Percentiles rank a stretch among this genome's conserved stretches.
Evolutionary conservation across 306 rosid species (phyloP).

Genomic region (Rosa rugosa): DNA sequence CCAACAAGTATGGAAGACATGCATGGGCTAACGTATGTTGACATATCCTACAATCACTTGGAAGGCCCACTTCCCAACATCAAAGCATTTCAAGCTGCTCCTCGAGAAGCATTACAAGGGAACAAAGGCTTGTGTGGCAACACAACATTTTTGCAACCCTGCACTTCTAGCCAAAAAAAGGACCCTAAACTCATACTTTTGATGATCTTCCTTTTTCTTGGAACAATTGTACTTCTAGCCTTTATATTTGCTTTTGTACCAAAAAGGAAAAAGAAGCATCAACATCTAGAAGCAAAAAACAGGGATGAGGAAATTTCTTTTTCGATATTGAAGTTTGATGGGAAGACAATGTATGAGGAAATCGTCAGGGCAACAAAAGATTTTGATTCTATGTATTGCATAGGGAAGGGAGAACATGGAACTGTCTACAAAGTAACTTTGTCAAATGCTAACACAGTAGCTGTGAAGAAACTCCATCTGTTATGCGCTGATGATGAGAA

Average conservation of each 20-base stretch:
- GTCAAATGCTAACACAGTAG: not conserved
- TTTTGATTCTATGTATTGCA: slow-evolving; percentile 10
- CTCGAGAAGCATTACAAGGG: not conserved
- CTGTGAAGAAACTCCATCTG: slow-evolving; percentile 17
- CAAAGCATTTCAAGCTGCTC: not conserved
- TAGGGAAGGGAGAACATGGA: slow-evolving; percentile 23
- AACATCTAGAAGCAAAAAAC: too few relatives aligned
- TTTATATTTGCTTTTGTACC: not conserved
- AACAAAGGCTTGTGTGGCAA: slow-evolving; percentile 3
- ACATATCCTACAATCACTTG: slow-evolving; percentile 9
- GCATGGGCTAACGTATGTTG: not conserved
- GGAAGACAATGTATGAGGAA: not conserved
- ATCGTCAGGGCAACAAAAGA: slow-evolving; percentile 9
- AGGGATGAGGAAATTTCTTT: not conserved
- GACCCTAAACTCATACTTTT: not conserved
- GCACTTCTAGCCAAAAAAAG: not conserved
- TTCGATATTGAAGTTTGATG: not conserved
- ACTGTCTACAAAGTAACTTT: slow-evolving; percentile 11
- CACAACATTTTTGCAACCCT: not conserved
- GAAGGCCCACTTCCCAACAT: slow-evolving; percentile 9
- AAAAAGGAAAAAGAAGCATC: not conserved
- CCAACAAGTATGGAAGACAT: not conserved
- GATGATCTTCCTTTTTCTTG: not conserved
- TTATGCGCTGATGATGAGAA: too few relatives aligned
- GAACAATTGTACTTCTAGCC: not conserved